These are phyloP conservation scores for Penicillium taxi DNA, from an alignment of 495 filamentous ascomycete genomes.

Conservation along the genomic window DNA sequence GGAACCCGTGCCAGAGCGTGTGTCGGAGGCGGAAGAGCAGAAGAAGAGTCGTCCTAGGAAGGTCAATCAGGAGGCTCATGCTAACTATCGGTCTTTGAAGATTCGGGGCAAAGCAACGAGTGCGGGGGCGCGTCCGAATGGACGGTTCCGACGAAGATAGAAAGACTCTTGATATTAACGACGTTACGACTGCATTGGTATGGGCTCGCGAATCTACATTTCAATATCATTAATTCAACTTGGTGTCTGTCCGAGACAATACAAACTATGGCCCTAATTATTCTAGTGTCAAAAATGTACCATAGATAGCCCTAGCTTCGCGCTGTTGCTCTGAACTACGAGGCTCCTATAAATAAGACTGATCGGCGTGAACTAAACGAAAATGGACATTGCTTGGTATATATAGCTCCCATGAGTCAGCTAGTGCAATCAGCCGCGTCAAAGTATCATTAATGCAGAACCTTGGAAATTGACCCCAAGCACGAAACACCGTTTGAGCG, in stretches of 20 bases:
- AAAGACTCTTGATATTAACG: conserved; percentile 4
- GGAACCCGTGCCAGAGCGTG: conserved; percentile 10
- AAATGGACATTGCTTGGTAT: too few relatives aligned
- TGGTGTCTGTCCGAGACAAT: too few relatives aligned
- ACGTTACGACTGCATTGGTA: conserved; percentile 27
- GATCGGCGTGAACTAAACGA: too few relatives aligned
- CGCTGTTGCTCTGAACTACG: too few relatives aligned
- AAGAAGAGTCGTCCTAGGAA: conserved; percentile 56
- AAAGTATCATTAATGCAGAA: too few relatives aligned
- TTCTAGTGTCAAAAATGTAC: too few relatives aligned
- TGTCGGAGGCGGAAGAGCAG: conserved; percentile 16
- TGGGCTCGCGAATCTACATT: conserved; percentile 10
- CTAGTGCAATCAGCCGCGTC: too few relatives aligned
- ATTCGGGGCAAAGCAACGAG: conserved; percentile 51
- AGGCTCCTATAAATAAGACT: too few relatives aligned
- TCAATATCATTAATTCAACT: conserved; percentile 8
- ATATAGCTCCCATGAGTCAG: too few relatives aligned
- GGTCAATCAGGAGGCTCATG: conserved; percentile 64
- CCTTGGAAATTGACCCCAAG: too few relatives aligned
- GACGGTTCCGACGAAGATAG: conserved; percentile 42
- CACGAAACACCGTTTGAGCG: too few relatives aligned
- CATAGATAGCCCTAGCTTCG: not conserved
- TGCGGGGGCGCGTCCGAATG: conserved; percentile 34
- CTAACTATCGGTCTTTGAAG: conserved; percentile 79
- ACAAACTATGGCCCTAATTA: too few relatives aligned